Evolutionary conservation across 352 stramenopile genomes (phyloP).

Genomic region (Globisporangium orthogonon): DNA sequence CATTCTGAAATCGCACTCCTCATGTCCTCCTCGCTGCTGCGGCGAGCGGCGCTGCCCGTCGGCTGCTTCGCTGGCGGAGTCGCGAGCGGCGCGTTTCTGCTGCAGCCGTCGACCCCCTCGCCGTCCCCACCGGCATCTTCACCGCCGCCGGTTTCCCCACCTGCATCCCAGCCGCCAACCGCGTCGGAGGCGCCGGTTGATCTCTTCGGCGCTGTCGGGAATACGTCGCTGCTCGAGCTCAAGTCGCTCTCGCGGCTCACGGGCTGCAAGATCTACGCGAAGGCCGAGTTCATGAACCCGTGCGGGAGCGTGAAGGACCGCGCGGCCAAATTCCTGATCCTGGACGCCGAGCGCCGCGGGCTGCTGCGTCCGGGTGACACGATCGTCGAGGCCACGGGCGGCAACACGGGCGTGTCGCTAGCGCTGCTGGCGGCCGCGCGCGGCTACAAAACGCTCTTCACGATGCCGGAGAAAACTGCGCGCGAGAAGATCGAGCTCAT

Average conservation of each 20-base stretch:
- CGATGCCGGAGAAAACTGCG: conserved; percentile 64
- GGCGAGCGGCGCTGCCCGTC: conserved; percentile 11
- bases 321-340: conserved; percentile 90
- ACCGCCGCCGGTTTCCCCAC: not conserved
- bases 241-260: conserved; percentile 60
- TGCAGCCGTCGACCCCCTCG: not conserved
- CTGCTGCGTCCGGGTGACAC: conserved; percentile 64
- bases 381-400: conserved; percentile 80
- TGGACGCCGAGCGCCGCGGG: conserved; percentile 85
- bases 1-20: not conserved
- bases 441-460: conserved; percentile 80
- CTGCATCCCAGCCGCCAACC: not conserved
- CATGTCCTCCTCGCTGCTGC: conserved; percentile 8
- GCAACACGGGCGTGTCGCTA: conserved; percentile 91
- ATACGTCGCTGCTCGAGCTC: conserved; percentile 72
- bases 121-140: not conserved
- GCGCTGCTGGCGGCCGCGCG: conserved; percentile 83
- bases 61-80: conserved; percentile 15
- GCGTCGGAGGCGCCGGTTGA: conserved; percentile 38
- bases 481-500: conserved; percentile 78
- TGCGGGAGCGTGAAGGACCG: conserved; percentile 93
- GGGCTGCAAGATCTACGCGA: conserved; percentile 69
- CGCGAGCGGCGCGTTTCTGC: conserved; percentile 5
- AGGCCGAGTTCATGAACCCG: conserved; percentile 88
- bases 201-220: conserved; percentile 60